Percentiles rank a stretch among this genome's conserved stretches.
These are phyloP conservation scores for Sapria himalayana DNA, from an alignment of 345 rosid species.

Conservation along the genomic window DNA sequence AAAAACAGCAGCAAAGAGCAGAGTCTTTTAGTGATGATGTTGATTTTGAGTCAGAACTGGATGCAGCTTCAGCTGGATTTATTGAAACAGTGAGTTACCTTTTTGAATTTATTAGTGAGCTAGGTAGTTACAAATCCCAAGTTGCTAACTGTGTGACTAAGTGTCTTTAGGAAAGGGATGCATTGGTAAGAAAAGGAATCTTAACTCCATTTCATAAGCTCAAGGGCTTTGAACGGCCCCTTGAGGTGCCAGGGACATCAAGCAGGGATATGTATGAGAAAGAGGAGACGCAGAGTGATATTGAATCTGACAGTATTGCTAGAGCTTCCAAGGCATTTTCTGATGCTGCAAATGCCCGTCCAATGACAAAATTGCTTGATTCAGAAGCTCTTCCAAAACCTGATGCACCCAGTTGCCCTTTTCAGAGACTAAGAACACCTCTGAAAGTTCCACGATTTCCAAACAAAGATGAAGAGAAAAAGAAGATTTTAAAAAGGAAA, in stretches of 20 bases:
- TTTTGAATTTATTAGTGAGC: not conserved
- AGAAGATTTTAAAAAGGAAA: constrained; percentile 18
- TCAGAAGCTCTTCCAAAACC: constrained; percentile 54
- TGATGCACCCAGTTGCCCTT: constrained; percentile 54
- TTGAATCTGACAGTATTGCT: constrained; percentile 30
- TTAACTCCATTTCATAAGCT: constrained; percentile 93
- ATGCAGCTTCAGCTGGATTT: constrained; percentile 73
- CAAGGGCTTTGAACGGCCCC: constrained; percentile 70
- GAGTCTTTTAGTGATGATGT: constrained; percentile 51
- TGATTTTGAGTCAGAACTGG: constrained; percentile 74
- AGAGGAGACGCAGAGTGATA: constrained; percentile 21
- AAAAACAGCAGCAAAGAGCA: constrained; percentile 28
- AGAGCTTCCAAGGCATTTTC: constrained; percentile 41
- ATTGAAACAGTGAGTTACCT: constrained; percentile 58
- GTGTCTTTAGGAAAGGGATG: constrained; percentile 81
- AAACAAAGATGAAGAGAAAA: constrained; percentile 27
- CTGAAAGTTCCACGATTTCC: constrained; percentile 19
- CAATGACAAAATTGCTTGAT: constrained; percentile 66
- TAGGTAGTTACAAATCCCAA: not conserved
- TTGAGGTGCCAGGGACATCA: constrained; percentile 48
- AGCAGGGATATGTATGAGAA: constrained; percentile 16
- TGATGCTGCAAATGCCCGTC: constrained; percentile 65
- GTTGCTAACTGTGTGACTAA: constrained; percentile 9
- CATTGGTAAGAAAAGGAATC: constrained; percentile 78
- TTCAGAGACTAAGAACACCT: constrained; percentile 50